These are phyloP conservation scores for Phytophthora nicotianae DNA, from an alignment of 352 stramenopile genomes.

Conservation along the genomic window DNA sequence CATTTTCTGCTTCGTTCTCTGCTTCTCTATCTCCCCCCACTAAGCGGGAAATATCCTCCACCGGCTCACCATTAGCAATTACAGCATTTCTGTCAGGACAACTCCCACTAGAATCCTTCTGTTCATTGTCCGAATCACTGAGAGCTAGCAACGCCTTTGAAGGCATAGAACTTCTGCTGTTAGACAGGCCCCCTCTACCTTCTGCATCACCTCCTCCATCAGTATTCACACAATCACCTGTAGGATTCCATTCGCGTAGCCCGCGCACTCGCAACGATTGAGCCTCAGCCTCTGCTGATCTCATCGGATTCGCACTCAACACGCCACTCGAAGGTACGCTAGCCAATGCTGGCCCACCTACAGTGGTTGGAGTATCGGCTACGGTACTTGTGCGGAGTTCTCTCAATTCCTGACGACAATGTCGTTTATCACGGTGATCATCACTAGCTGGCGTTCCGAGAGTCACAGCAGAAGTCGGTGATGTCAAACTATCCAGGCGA, in stretches of 20 bases:
- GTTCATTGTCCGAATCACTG: constrained; percentile 11
- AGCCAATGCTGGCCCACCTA: constrained; percentile 4
- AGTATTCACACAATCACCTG: neutral
- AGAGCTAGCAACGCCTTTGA: constrained; percentile 4
- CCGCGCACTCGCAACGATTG: constrained; percentile 2
- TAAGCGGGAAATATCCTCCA: constrained; percentile 1
- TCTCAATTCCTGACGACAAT: neutral
- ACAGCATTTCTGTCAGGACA: constrained; percentile 5
- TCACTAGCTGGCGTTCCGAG: neutral
- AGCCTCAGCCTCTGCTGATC: constrained; percentile 12
- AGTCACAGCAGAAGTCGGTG: neutral
- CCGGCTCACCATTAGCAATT: constrained; percentile 2
- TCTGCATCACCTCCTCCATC: constrained; percentile 12
- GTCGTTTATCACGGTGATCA: constrained; percentile 9
- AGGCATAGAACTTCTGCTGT: constrained; percentile 5
- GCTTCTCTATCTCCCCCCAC: neutral
- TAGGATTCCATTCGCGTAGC: neutral
- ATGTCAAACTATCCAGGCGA: neutral
- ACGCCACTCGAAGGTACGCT: neutral
- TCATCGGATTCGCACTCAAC: constrained; percentile 15
- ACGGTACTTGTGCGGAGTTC: neutral
- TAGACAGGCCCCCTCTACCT: constrained; percentile 9
- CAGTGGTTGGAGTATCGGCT: constrained; percentile 7
- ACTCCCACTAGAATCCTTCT: neutral
- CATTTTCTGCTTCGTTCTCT: neutral